Conservation (phyloP, 2,329 filamentous ascomycete species). For the Colletotrichum lindemuthianum region DNA sequence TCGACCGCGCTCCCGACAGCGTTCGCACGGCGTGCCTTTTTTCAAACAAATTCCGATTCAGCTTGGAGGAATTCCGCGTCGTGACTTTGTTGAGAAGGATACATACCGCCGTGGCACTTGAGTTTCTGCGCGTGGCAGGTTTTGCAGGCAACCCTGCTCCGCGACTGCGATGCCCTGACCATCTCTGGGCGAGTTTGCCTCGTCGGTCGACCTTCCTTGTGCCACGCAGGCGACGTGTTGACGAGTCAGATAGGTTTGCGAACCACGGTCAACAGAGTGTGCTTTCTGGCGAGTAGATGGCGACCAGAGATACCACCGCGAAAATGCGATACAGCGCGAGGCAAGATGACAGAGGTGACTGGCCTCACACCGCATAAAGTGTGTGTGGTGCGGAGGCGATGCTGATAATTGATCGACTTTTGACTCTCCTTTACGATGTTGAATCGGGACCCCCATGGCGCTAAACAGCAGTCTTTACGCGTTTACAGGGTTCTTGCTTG, state of each 20-base stretch:
- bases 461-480: background rate
- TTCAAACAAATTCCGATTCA: too few species aligned
- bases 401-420: too few species aligned
- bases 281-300: too few species aligned
- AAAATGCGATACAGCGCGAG: too few species aligned
- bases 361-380: background rate
- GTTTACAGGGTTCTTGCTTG: background rate
- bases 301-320: too few species aligned
- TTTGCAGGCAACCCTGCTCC: constrained; percentile 36
- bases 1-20: constrained; percentile 1
- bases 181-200: background rate
- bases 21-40: constrained; percentile 20
- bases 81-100: background rate
- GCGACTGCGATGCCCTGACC: constrained; percentile 19
- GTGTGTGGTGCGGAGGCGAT: background rate
- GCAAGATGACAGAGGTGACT: too few species aligned
- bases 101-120: constrained; percentile 36
- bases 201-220: background rate
- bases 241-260: too few species aligned
- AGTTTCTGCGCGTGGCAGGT: constrained; percentile 36
- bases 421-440: too few species aligned
- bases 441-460: background rate
- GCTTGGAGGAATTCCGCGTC: background rate
- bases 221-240: too few species aligned
- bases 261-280: too few species aligned